phyloP scores from a whole-genome alignment of 352 stramenopile species.

The Salisapilia sapeloensis region DNA sequence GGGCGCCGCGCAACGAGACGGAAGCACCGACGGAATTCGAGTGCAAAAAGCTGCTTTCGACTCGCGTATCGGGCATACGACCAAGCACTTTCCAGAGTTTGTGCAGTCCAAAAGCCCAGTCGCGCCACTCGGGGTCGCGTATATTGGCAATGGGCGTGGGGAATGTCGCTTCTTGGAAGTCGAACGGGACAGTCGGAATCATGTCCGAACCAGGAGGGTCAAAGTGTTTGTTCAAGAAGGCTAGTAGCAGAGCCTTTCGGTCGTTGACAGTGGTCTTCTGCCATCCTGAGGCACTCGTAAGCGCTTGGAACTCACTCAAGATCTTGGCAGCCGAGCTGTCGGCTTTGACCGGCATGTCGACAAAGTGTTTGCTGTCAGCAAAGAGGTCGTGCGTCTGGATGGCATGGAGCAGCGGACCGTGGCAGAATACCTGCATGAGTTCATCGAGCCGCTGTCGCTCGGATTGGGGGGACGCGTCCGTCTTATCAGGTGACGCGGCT shows the following conservation, averaged over 20 bases:
- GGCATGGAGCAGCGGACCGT: slow-evolving; percentile 28
- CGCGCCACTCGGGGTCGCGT: slow-evolving; percentile 5
- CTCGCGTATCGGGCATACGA: slow-evolving; percentile 5
- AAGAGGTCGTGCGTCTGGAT: slow-evolving; percentile 55
- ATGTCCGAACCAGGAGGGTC: slow-evolving; percentile 35
- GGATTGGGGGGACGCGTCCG: slow-evolving; percentile 1
- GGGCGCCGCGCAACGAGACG: slow-evolving; percentile 12
- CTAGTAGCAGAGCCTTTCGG: slow-evolving; percentile 13
- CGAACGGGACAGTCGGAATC: slow-evolving; percentile 10
- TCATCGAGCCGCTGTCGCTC: slow-evolving; percentile 1
- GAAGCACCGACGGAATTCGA: slow-evolving; percentile 4
- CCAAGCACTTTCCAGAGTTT: slow-evolving; percentile 18
- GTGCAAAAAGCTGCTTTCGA: slow-evolving; percentile 6
- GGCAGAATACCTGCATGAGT: slow-evolving; percentile 27
- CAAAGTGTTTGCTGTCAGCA: slow-evolving; percentile 78
- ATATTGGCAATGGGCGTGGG: slow-evolving; percentile 12
- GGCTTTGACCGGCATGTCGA: slow-evolving; percentile 73
- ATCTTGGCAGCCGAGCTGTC: slow-evolving; percentile 13
- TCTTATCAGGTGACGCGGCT: too few relatives aligned
- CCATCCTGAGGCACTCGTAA: background rate
- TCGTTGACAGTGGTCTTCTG: slow-evolving; percentile 5
- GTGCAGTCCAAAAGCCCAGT: slow-evolving; percentile 21
- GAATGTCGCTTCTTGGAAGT: slow-evolving; percentile 16
- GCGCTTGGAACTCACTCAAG: slow-evolving; percentile 18
- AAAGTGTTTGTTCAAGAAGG: slow-evolving; percentile 51